These are phyloP conservation scores for Primulina eburnea DNA, from an alignment of 257 asterid genomes.

Conservation along the genomic window DNA sequence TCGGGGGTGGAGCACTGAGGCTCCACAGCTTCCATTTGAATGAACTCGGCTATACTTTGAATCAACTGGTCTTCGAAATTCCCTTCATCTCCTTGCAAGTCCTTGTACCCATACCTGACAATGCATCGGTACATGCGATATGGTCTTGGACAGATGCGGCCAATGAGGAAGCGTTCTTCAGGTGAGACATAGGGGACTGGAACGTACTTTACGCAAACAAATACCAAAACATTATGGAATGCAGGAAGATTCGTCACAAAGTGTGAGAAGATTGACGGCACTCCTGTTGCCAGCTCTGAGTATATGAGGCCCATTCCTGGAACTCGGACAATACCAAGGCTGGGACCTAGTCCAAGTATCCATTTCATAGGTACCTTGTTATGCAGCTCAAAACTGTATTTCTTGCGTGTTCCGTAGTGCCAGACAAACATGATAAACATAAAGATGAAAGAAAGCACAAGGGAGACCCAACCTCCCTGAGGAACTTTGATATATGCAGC, in stretches of 20 bases:
- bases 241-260: constrained; percentile 96
- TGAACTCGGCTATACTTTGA: constrained; percentile 87
- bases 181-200: constrained; percentile 82
- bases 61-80: constrained; percentile 77
- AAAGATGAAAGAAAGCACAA: constrained; percentile 63
- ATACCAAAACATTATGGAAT: constrained; percentile 79
- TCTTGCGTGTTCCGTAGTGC: constrained; percentile 92
- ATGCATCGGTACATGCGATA: constrained; percentile 96
- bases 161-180: constrained; percentile 91
- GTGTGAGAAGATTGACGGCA: constrained; percentile 87
- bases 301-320: constrained; percentile 91
- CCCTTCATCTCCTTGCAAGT: constrained; percentile 74
- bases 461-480: constrained; percentile 95
- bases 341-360: constrained; percentile 87
- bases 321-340: constrained; percentile 93
- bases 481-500: constrained; percentile 70
- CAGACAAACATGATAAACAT: constrained; percentile 78
- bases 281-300: constrained; percentile 91
- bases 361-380: constrained; percentile 89
- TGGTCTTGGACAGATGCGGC: constrained; percentile 88
- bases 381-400: constrained; percentile 83
- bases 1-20: constrained; percentile 70
- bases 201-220: constrained; percentile 84
- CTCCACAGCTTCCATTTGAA: constrained; percentile 89
- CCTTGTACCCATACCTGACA: constrained; percentile 91